Conservation (phyloP, 805 yeast genomes). For the Ogataea dorogensis region DNA sequence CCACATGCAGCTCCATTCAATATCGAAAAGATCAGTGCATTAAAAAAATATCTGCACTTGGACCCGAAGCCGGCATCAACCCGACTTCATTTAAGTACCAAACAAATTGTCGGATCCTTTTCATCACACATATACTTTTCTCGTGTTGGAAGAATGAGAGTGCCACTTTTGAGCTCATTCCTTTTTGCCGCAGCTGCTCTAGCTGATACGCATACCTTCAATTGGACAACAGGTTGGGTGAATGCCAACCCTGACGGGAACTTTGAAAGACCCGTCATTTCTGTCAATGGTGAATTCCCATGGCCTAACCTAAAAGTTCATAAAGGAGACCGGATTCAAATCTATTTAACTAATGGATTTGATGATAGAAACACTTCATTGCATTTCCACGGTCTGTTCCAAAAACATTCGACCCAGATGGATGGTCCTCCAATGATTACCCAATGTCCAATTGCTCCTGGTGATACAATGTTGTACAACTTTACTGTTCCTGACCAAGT, state of each 20-base stretch:
- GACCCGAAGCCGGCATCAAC: neutral
- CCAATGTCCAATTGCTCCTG: slow-evolving; percentile 91
- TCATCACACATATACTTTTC: slow-evolving; percentile 19
- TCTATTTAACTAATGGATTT: slow-evolving; percentile 76
- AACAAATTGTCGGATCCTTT: neutral
- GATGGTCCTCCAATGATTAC: slow-evolving; percentile 89
- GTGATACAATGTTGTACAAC: slow-evolving; percentile 69
- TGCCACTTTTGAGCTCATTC: slow-evolving; percentile 16
- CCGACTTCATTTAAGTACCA: neutral
- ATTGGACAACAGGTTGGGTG: slow-evolving; percentile 67
- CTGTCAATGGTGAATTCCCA: slow-evolving; percentile 64
- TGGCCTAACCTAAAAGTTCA: slow-evolving; percentile 79
- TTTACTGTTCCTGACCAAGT: slow-evolving; percentile 80
- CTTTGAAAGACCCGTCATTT: slow-evolving; percentile 43
- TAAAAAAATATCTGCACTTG: neutral
- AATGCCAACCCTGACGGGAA: slow-evolving; percentile 57
- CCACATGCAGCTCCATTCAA: slow-evolving; percentile 10
- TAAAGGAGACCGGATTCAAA: slow-evolving; percentile 74
- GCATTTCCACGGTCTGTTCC: slow-evolving; percentile 95
- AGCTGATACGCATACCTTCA: slow-evolving; percentile 58
- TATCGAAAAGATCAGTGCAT: slow-evolving; percentile 14
- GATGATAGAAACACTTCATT: slow-evolving; percentile 66
- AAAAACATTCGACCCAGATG: slow-evolving; percentile 69
- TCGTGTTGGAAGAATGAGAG: slow-evolving; percentile 19
- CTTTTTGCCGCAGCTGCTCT: slow-evolving; percentile 20